Evolutionary conservation across 148 eudicot genomes (phyloP).

Genomic region (Fallopia convolvulus): DNA sequence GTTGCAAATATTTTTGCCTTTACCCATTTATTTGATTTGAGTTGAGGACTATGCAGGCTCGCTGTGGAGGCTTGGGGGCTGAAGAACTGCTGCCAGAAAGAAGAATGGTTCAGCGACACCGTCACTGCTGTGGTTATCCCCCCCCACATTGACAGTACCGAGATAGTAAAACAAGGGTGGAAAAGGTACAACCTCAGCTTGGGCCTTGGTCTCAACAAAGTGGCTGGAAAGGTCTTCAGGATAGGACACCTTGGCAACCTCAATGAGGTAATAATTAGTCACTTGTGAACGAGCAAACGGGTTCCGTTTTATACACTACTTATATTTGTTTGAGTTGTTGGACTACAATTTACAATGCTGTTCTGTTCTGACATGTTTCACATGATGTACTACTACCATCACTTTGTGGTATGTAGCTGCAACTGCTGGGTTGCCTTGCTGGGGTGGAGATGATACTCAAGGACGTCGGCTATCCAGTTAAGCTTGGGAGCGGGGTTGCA

Average conservation of each 20-base stretch:
- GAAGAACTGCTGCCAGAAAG: slow-evolving; percentile 92
- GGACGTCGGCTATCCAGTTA: slow-evolving; percentile 92
- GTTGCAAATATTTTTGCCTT: too few species aligned
- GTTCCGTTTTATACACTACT: too few species aligned
- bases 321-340: too few species aligned
- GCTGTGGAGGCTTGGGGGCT: slow-evolving; percentile 99
- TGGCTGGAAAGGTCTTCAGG: slow-evolving; percentile 96
- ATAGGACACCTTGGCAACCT: slow-evolving; percentile 97
- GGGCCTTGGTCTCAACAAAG: slow-evolving; percentile 94
- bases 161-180: slow-evolving; percentile 79
- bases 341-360: too few species aligned
- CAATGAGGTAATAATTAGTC: slow-evolving; percentile 58
- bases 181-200: slow-evolving; percentile 86
- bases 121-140: slow-evolving; percentile 93
- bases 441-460: slow-evolving; percentile 99
- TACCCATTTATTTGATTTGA: not conserved
- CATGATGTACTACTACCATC: too few species aligned
- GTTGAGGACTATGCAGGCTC: slow-evolving; percentile 36
- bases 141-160: slow-evolving; percentile 67
- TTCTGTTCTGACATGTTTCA: too few species aligned
- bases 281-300: not conserved
- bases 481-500: slow-evolving; percentile 89
- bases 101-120: slow-evolving; percentile 95
- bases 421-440: slow-evolving; percentile 89
- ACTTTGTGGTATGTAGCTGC: slow-evolving; percentile 43